These are phyloP conservation scores for Bremia lactucae DNA, from an alignment of 352 stramenopile genomes.

Conservation along the genomic window DNA sequence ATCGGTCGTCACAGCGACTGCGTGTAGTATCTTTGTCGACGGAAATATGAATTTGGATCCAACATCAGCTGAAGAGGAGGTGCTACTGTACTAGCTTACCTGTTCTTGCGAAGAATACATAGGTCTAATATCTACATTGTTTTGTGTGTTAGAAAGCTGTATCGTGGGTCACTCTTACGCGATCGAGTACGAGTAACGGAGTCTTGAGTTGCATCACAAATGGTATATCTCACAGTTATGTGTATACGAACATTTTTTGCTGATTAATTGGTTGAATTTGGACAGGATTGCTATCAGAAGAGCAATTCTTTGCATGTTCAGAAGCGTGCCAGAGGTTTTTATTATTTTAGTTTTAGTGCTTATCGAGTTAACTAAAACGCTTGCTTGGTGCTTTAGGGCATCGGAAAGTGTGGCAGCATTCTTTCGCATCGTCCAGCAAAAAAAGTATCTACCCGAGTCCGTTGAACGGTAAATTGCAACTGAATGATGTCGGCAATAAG, in stretches of 20 bases:
- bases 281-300: conserved; percentile 55
- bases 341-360: not conserved
- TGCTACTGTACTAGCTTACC: conserved; percentile 6
- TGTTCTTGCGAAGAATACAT: not conserved
- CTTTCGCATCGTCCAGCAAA: conserved; percentile 68
- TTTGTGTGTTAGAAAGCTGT: conserved; percentile 30
- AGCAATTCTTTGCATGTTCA: conserved; percentile 76
- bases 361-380: not conserved
- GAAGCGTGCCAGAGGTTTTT: conserved; percentile 64
- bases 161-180: conserved; percentile 54
- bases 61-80: conserved; percentile 60
- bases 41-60: conserved; percentile 62
- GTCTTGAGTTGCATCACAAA: conserved; percentile 70
- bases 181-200: conserved; percentile 50
- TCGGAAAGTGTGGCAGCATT: conserved; percentile 67
- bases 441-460: conserved; percentile 41
- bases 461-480: conserved; percentile 28
- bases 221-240: conserved; percentile 12
- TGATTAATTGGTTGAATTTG: not conserved
- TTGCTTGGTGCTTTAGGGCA: conserved; percentile 21
- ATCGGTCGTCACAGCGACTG: conserved; percentile 54
- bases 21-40: conserved; percentile 53
- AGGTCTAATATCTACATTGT: not conserved
- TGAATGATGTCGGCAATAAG: conserved; percentile 60
- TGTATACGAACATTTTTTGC: not conserved